phyloP scores from a whole-genome alignment of 805 yeast genomes.

The Candida gorgasii region DNA sequence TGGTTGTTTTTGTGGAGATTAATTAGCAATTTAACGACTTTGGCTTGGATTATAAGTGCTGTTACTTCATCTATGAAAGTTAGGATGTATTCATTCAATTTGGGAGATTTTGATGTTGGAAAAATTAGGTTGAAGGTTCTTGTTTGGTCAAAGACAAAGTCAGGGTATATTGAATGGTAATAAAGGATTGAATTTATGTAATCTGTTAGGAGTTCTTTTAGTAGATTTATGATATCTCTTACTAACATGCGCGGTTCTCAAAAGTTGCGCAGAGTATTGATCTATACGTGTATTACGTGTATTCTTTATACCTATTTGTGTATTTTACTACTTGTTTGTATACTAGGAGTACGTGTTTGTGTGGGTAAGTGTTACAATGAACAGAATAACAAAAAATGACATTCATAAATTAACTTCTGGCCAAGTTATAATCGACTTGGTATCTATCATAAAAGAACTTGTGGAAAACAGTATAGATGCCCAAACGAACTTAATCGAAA shows the following conservation, averaged over 20 bases:
- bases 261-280: no score
- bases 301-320: no score
- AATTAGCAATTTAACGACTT: constrained; percentile 34
- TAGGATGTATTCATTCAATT: constrained; percentile 45
- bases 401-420: constrained; percentile 84
- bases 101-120: constrained; percentile 47
- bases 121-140: constrained; percentile 46
- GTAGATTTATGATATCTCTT: constrained; percentile 14
- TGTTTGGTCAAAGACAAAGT: constrained; percentile 44
- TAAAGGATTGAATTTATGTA: constrained; percentile 58
- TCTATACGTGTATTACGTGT: no score
- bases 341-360: no score
- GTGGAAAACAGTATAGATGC: constrained; percentile 90
- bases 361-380: no score
- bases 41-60: constrained; percentile 15
- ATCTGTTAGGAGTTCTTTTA: constrained; percentile 52
- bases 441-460: constrained; percentile 79
- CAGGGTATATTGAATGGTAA: constrained; percentile 54
- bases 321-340: no score
- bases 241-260: constrained; percentile 3
- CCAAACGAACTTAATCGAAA: constrained; percentile 61
- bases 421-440: constrained; percentile 82
- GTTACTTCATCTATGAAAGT: constrained; percentile 26
- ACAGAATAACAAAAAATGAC: constrained; percentile 37
- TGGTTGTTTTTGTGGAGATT: constrained; percentile 32